Evolutionary conservation across 129 eudicot species (phyloP).

Genomic region (Saussurea involucrata): DNA sequence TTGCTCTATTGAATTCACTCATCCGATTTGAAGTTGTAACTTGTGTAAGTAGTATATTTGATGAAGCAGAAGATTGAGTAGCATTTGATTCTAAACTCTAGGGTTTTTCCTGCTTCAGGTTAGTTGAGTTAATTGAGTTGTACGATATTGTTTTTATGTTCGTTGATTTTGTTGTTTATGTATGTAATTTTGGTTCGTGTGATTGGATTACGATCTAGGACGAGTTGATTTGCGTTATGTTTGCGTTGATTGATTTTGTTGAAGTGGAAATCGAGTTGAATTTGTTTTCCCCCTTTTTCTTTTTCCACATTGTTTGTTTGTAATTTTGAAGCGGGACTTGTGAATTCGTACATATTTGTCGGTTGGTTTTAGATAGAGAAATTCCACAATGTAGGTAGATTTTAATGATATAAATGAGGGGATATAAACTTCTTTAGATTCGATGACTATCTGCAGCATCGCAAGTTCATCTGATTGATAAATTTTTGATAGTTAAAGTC

Average conservation of each 20-base stretch:
- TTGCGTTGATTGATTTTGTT: background rate
- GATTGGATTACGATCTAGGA: constrained; percentile 5
- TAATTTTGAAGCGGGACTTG: background rate
- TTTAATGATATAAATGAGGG: background rate
- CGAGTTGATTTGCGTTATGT: background rate
- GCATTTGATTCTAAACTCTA: constrained; percentile 13
- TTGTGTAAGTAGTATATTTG: background rate
- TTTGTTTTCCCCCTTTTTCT: background rate
- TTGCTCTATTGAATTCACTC: background rate
- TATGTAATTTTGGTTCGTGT: background rate
- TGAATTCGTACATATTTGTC: background rate
- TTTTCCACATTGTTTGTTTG: background rate
- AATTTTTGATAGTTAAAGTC: background rate
- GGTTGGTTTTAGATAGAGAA: constrained; percentile 5
- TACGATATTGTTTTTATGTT: background rate
- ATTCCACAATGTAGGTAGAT: constrained; percentile 11
- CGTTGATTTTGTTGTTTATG: background rate
- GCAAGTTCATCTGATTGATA: background rate
- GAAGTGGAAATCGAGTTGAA: background rate
- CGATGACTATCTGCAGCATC: background rate
- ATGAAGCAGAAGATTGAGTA: constrained; percentile 4
- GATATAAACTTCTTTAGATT: background rate
- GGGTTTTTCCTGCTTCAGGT: constrained; percentile 28
- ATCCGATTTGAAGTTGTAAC: background rate
- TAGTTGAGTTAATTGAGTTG: background rate